A percentile compares a stretch with the other conserved stretches of the same genome.
Conservation (phyloP, 2,329 filamentous ascomycete species). For the Hymenoscyphus repandus region DNA sequence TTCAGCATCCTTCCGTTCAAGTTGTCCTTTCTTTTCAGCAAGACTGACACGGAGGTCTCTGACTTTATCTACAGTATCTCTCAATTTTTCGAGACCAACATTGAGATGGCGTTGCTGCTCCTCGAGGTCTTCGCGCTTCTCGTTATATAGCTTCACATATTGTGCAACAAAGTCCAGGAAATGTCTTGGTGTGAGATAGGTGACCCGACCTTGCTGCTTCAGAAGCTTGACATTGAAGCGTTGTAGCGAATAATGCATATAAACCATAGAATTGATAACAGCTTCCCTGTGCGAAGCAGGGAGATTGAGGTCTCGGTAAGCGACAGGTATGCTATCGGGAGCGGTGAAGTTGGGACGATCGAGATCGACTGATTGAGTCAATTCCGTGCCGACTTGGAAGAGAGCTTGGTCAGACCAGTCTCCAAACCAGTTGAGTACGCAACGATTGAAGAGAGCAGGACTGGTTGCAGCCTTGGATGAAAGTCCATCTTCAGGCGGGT, state of each 20-base stretch:
- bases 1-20: constrained; percentile 90
- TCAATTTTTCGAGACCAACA: constrained; percentile 93
- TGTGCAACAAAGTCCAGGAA: constrained; percentile 98
- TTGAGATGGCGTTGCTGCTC: constrained; percentile 98
- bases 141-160: constrained; percentile 94
- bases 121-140: constrained; percentile 97
- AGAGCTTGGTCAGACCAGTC: constrained; percentile 99
- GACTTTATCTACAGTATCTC: constrained; percentile 96
- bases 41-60: constrained; percentile 85
- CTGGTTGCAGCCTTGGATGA: constrained; percentile 96
- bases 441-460: constrained; percentile 98
- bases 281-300: constrained; percentile 88
- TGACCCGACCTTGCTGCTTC: constrained; percentile 87
- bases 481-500: constrained; percentile 90
- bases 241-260: constrained; percentile 92
- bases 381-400: constrained; percentile 93
- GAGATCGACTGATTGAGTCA: constrained; percentile 93
- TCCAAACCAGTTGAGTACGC: constrained; percentile 98
- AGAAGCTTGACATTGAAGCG: constrained; percentile 82
- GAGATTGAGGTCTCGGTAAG: constrained; percentile 77
- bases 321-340: constrained; percentile 87
- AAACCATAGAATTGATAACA: constrained; percentile 97
- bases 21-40: constrained; percentile 87
- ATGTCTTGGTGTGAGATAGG: constrained; percentile 91
- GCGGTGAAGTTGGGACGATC: constrained; percentile 81